Evolutionary conservation across 768 basidiomycete species (phyloP).

Genomic region (Hericium rajendrae): DNA sequence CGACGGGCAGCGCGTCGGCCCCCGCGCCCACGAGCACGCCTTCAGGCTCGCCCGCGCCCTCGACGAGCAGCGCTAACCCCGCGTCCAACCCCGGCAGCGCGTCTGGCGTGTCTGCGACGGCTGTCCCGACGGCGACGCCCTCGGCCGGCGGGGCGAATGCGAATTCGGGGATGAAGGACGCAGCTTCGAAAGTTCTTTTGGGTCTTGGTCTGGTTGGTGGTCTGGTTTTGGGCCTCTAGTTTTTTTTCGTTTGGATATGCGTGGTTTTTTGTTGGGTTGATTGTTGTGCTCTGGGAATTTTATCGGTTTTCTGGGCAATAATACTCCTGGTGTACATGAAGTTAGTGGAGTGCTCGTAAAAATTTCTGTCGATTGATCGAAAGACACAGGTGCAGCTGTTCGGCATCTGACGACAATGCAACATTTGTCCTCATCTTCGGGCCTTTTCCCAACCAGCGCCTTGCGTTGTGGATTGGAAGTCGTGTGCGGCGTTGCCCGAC

Average conservation of each 20-base stretch:
- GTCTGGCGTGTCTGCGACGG: neutral
- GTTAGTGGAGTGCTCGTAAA: too few relatives aligned
- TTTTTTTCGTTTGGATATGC: neutral
- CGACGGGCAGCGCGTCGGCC: neutral
- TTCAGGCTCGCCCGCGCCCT: neutral
- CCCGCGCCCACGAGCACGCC: neutral
- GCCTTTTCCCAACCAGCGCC: too few relatives aligned
- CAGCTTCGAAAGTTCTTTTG: neutral
- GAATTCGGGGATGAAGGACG: neutral
- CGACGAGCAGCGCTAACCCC: neutral
- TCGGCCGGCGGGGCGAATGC: neutral
- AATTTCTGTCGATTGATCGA: too few relatives aligned
- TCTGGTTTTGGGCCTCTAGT: neutral
- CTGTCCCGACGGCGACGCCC: neutral
- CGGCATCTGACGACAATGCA: too few relatives aligned
- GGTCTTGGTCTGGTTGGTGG: neutral
- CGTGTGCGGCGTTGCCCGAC: too few relatives aligned
- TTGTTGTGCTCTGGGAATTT: too few relatives aligned
- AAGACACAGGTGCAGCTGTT: too few relatives aligned
- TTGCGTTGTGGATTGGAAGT: too few relatives aligned
- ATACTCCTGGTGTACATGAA: too few relatives aligned
- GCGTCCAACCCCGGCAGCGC: neutral
- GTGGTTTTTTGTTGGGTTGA: neutral
- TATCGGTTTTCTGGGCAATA: neutral
- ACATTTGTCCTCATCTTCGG: too few relatives aligned